These are phyloP conservation scores for Dendrocalamus sinicus DNA, from an alignment of 176 grass and related monocot species.

Conservation along the genomic window DNA sequence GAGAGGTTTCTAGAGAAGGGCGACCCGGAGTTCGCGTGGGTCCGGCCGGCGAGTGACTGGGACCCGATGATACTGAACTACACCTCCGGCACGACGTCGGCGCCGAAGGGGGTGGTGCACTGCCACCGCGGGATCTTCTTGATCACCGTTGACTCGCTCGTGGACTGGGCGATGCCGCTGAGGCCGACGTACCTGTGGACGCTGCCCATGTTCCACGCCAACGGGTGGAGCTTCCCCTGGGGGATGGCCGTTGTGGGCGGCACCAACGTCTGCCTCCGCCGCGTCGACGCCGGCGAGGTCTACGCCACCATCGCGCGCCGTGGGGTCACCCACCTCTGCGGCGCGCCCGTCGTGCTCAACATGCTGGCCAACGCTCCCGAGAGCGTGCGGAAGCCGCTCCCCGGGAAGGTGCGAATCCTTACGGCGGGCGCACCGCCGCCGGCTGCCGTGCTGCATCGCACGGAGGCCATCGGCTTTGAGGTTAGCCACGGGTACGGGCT, in stretches of 20 bases:
- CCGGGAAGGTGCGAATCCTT: conserved; percentile 52
- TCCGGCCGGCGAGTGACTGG: conserved; percentile 69
- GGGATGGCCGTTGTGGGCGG: conserved; percentile 74
- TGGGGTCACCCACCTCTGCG: conserved; percentile 71
- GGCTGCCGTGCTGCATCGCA: conserved; percentile 59
- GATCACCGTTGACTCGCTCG: conserved; percentile 51
- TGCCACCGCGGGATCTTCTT: conserved; percentile 78
- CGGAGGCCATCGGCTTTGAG: conserved; percentile 71
- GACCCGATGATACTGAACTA: conserved; percentile 92
- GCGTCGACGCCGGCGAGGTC: conserved; percentile 52
- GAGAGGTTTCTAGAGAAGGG: conserved; percentile 61
- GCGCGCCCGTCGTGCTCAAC: conserved; percentile 89
- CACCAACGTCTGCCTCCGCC: conserved; percentile 81
- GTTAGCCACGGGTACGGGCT: conserved; percentile 83
- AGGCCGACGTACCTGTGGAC: conserved; percentile 88
- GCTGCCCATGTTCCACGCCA: conserved; percentile 88
- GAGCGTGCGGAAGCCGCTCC: conserved; percentile 42
- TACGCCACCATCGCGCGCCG: conserved; percentile 50
- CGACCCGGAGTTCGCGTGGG: conserved; percentile 67
- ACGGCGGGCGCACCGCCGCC: conserved; percentile 84
- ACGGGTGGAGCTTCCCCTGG: conserved; percentile 88
- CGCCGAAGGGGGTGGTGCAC: conserved; percentile 84
- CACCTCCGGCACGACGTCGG: conserved; percentile 89
- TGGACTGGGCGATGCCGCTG: conserved; percentile 57
- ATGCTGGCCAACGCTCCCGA: conserved; percentile 78